Evolutionary conservation across 352 stramenopile genomes (phyloP), one percentile per base, ranked within the genome.

Genomic region (Globisporangium nagaii): DNA sequence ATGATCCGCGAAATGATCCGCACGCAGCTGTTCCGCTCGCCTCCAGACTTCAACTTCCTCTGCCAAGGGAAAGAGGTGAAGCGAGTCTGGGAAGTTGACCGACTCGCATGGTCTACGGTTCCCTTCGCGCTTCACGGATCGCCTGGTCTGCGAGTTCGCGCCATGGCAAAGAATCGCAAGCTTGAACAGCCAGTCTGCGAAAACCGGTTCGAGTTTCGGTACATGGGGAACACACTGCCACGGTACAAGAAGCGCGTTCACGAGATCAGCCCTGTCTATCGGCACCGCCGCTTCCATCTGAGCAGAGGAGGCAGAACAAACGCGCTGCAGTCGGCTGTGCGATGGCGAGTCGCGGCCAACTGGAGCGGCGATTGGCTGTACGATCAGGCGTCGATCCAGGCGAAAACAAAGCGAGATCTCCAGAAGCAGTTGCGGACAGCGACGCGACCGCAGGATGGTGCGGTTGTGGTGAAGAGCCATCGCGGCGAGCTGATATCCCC

Each of bases 341-440:
- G 70, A 32, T 88, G 77, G 77, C 60, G 52, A 36, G 65, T 88
- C 31, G 71, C 61, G 4, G 70, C 68, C 19, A 83, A 77, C 12
- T 88, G 77, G 74, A 81, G 74, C 37, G 77, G 77, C 8, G 74
- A 86, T 44, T 88, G 77, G 77, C 48, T 84, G 9, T 86, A 79
- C 30, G 60, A 70, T 7, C 77, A 88, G 43, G 32, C 51, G 11
- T 57, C 45, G n/a, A 62, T 83, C 13, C 35, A 53, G 3, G 47
- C 56, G 17, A 56, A 61, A 24, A 71, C 62, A 27, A 88, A 86
- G 48, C 28, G 48, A 1, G 30, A 55, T 13, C 54, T 86, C 2
- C 51, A 73, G 28, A 82, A 83, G 46, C 62, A 39, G 12, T 32
- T 88, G 37, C 63, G 74, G 53, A 64, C 63, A 52, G 58, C 58